phyloP scores from a whole-genome alignment of 768 basidiomycete genomes.

The Tephrocybe sp. region DNA sequence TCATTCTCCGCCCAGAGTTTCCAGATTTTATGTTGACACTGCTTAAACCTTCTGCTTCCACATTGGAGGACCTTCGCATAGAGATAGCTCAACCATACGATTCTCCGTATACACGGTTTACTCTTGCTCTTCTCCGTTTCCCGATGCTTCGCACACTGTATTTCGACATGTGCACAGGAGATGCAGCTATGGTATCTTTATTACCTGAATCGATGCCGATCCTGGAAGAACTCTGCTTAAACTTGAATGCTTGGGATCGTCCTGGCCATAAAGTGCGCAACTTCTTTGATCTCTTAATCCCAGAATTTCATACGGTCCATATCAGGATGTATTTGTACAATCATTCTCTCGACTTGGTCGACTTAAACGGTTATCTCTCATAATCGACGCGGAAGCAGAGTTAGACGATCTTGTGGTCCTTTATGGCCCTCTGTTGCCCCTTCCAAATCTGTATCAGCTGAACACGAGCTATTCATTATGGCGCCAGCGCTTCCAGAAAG shows the following conservation, averaged over 20 bases:
- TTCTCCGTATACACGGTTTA: neutral
- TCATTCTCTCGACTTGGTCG: neutral
- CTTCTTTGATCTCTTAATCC: neutral
- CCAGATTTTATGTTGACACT: neutral
- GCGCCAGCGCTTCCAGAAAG: neutral
- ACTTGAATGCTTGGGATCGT: neutral
- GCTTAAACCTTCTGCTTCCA: neutral
- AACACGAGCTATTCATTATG: neutral
- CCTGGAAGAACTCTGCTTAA: constrained; percentile 3
- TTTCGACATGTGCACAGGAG: neutral
- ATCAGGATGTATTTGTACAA: neutral
- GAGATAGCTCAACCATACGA: neutral
- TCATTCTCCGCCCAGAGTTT: neutral
- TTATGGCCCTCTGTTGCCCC: neutral
- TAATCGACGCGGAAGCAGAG: neutral
- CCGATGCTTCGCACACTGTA: neutral
- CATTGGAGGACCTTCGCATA: neutral
- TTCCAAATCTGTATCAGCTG: neutral
- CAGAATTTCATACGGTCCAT: neutral
- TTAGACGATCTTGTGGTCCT: neutral
- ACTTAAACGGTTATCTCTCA: constrained; percentile 1
- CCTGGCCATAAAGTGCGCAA: neutral
- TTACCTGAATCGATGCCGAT: neutral
- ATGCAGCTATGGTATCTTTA: neutral
- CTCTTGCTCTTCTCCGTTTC: neutral